Evolutionary conservation across 1,284 basidiomycete genomes (phyloP), one percentile per base, ranked within the genome.

Genomic region (Heterobasidion irregulare): DNA sequence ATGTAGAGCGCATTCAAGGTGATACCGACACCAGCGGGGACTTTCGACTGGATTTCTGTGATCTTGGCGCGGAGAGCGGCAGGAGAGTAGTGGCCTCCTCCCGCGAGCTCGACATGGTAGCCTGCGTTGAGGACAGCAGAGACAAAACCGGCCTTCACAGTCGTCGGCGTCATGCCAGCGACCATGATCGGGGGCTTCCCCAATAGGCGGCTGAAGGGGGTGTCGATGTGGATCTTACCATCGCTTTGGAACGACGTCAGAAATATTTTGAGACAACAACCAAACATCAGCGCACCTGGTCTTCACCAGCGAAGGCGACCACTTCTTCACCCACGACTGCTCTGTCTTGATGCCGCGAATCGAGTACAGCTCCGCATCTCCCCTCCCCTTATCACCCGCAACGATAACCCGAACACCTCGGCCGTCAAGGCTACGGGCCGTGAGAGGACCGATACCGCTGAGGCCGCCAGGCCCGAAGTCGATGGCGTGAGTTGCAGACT

Each of bases 121-220:
- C 96, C 96, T 32, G 96, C 95, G 64, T 91, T 84, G 63, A 98
- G 85, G 43, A 96, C 82, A 7, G 96, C 94, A 57, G 86, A 84
- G 62, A 97, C 94, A 69, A 97, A 94, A 47, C 92, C 92, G 52
- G 88, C 88, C 66, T 94, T 88, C 60, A 98, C 94, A 19, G 94
- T 98, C 1, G 86, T 88, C 1, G 94, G 94, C 0, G 94, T 97
- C 97, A 99, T 99, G 61, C 96, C 97, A 50, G 94, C 94, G 50
- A 99, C 94, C 94, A 98, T 98, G 71, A 99, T 88, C 16, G 96
- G 96, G 1, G 96, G 85, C 74, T 98, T 98, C 63, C 94, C 93
- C 41, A 98, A 75, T 52, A 98, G 82, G 59, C 96, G 90, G 54
- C 95, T 97, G 79, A 97, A 96, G 6, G 94, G 89, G 0, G 96